phyloP scores from a whole-genome alignment of 2,329 filamentous ascomycete species.

The Parasarocladium wereldwijsianum region DNA sequence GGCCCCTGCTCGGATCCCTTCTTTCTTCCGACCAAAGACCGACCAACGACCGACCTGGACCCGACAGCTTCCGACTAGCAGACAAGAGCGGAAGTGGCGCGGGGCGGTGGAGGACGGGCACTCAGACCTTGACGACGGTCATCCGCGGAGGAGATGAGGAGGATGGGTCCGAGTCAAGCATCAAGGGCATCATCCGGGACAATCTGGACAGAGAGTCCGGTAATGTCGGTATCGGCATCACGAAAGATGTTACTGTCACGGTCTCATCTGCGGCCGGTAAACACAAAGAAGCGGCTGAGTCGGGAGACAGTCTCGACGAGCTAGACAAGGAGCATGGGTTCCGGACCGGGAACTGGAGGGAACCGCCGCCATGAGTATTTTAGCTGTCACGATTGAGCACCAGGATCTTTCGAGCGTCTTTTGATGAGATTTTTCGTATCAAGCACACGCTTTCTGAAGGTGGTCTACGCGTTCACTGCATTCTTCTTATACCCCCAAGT shows the following conservation, averaged over 20 bases:
- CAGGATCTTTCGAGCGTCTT: too few species aligned
- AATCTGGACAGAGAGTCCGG: too few species aligned
- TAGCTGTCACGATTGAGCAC: too few species aligned
- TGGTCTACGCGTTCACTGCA: too few species aligned
- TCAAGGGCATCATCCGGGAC: slow-evolving; percentile 2
- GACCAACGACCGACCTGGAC: neutral
- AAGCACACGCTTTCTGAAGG: too few species aligned
- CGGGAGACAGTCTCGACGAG: too few species aligned
- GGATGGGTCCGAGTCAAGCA: slow-evolving; percentile 1
- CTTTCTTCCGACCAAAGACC: slow-evolving; percentile 12
- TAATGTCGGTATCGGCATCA: slow-evolving; percentile 3
- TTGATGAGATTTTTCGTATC: too few species aligned
- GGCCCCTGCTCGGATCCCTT: slow-evolving; percentile 17
- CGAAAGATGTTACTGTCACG: slow-evolving; percentile 4
- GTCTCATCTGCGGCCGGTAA: slow-evolving; percentile 1
- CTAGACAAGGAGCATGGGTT: too few species aligned
- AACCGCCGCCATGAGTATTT: too few species aligned
- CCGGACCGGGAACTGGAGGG: too few species aligned
- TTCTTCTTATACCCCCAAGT: too few species aligned
- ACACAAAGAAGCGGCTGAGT: too few species aligned
- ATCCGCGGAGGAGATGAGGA: neutral
- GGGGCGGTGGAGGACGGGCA: neutral
- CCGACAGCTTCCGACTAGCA: neutral
- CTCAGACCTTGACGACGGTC: neutral
- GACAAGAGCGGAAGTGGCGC: neutral